Percentiles rank a stretch among this genome's conserved stretches.
Evolutionary conservation across 2,329 filamentous ascomycete species (phyloP).

Genomic region (Pestalotiopsis sp.): DNA sequence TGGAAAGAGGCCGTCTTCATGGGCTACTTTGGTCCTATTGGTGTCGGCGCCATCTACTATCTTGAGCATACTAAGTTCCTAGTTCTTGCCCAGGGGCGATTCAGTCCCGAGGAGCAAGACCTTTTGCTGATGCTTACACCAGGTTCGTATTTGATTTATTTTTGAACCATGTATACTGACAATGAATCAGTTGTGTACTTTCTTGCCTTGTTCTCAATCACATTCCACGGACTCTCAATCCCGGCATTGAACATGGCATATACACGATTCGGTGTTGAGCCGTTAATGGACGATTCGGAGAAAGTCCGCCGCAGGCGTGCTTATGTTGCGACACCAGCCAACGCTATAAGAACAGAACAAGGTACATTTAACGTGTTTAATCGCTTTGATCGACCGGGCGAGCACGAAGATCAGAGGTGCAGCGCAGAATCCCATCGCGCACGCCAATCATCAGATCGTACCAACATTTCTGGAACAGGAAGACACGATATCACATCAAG

Average conservation of each 20-base stretch:
- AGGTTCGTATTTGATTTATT: not conserved
- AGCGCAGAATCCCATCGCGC: not conserved
- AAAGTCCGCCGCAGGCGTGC: constrained; percentile 40
- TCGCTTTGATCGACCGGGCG: constrained; percentile 37
- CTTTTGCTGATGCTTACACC: constrained; percentile 13
- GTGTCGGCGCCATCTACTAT: constrained; percentile 77
- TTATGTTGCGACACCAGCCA: constrained; percentile 37
- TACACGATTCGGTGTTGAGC: constrained; percentile 38
- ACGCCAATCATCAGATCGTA: not conserved
- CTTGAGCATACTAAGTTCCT: constrained; percentile 52
- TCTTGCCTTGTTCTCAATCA: constrained; percentile 43
- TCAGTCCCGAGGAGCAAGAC: constrained; percentile 35
- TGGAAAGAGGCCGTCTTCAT: constrained; percentile 64
- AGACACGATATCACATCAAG: not conserved
- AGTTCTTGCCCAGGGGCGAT: constrained; percentile 37
- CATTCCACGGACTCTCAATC: constrained; percentile 51
- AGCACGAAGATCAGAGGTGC: not conserved
- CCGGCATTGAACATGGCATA: constrained; percentile 44
- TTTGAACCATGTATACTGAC: not conserved
- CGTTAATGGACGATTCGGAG: constrained; percentile 45
- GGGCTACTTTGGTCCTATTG: constrained; percentile 76
- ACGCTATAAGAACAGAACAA: constrained; percentile 39
- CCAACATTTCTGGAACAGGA: not conserved
- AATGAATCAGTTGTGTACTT: constrained; percentile 39
- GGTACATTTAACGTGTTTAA: constrained; percentile 49